phyloP scores from a whole-genome alignment of 2,329 filamentous ascomycete species.

The Coniochaeta sp. region DNA sequence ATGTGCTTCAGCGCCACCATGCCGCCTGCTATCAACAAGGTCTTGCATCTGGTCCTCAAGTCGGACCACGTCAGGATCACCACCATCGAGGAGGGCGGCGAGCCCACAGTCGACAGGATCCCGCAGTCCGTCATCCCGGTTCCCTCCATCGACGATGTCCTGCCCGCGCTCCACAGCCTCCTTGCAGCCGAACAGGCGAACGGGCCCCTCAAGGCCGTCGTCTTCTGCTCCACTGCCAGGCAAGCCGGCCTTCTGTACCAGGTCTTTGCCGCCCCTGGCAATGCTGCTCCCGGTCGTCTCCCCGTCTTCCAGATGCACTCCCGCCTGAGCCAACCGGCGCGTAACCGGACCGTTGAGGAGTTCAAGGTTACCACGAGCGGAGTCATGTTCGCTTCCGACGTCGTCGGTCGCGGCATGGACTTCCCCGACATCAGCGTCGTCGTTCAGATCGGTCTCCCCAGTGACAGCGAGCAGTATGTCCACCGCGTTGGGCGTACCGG shows the following conservation, averaged over 20 bases:
- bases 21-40: slow-evolving; percentile 67
- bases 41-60: slow-evolving; percentile 63
- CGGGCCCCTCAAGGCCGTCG: slow-evolving; percentile 70
- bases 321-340: slow-evolving; percentile 41
- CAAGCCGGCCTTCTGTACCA: slow-evolving; percentile 44
- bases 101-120: slow-evolving; percentile 68
- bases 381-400: slow-evolving; percentile 62
- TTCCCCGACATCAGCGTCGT: slow-evolving; percentile 50
- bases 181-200: slow-evolving; percentile 37
- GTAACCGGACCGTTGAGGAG: slow-evolving; percentile 54
- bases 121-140: slow-evolving; percentile 65
- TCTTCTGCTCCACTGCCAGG: slow-evolving; percentile 63
- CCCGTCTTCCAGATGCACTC: slow-evolving; percentile 40
- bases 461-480: slow-evolving; percentile 50
- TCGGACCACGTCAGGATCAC: slow-evolving; percentile 73
- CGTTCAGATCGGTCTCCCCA: slow-evolving; percentile 49
- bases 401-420: slow-evolving; percentile 66
- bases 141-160: slow-evolving; percentile 64
- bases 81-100: slow-evolving; percentile 68
- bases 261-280: slow-evolving; percentile 28
- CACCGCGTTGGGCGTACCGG: slow-evolving; percentile 47
- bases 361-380: slow-evolving; percentile 44
- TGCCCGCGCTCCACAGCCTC: slow-evolving; percentile 49
- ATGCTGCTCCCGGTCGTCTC: slow-evolving; percentile 28
- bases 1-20: slow-evolving; percentile 86